Base-by-base conservation (phyloP, 2,329 filamentous ascomycete species). In the Tolypocladium tundrense region DNA sequence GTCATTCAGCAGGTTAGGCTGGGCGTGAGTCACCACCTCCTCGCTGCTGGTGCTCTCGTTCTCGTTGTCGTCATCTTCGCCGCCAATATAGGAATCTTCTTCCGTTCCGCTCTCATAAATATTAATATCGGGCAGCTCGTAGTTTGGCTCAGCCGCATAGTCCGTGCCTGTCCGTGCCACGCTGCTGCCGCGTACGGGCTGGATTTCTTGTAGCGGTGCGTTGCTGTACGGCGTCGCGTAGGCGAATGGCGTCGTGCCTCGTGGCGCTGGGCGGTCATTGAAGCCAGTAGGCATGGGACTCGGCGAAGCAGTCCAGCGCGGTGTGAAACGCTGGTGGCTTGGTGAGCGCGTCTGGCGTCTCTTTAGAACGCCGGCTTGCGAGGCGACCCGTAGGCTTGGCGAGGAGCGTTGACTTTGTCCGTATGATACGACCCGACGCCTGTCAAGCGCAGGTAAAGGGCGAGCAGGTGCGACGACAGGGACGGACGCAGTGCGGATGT, bases 171-270 rank as follows among this genome's bases (percentile, higher is more conserved):
- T 67, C 4, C 65, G 68, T 8, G 65, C 63, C 16, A 65, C 60
- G 52, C 71, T 73, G 40, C 67, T 65, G 50, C 65, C 64, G 16
- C 70, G 65, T 2, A 65, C 50, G 6, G 61, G 61, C 19, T 73
- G 72, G 21, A 72, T 61, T 57, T 80, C 78, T 14, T 75, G 69
- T 10, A 72, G 69, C 1, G 82, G 77, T 4, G 77, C 81, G 60
- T 85, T 86, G 65, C 87, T 91, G 67, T 87, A 79, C 0, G 88
- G 88, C 0, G 88, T 92, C 3, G 87, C 87, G 65, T 91, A 91
- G n/a, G 84, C 85, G 62, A 85, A 85, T 0, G 86, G 87, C 0
- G 80, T 84, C 14, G 75, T 76, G 16, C 70, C 70, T 2, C 61
- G 59, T 19, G 37, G 27, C 19, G 50, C 39, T 64, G 69, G 63